Conservation (phyloP, 169 alveolate genomes). For the Babesia ovis region DNA sequence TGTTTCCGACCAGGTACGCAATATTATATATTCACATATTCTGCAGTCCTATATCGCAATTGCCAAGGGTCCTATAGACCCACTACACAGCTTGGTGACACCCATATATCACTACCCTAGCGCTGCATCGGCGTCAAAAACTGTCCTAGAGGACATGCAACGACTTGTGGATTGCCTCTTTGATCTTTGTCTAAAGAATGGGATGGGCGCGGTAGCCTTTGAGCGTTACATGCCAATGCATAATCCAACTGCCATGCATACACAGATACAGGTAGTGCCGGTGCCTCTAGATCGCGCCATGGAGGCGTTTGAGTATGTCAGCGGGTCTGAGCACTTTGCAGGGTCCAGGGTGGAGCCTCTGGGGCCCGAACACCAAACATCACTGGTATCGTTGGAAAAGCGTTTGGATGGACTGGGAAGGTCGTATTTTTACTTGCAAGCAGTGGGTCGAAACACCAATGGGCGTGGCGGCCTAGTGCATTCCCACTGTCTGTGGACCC, state of each 20-base stretch:
- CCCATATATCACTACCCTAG: constrained; percentile 59
- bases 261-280: constrained; percentile 61
- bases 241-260: constrained; percentile 58
- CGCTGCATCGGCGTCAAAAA: constrained; percentile 38
- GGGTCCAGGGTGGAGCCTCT: constrained; percentile 33
- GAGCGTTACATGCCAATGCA: constrained; percentile 67
- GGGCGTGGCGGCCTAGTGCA: constrained; percentile 19
- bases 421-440: constrained; percentile 61
- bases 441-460: constrained; percentile 29
- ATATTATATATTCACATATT: not conserved
- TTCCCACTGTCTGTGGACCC: constrained; percentile 60
- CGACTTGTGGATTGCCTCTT: constrained; percentile 39
- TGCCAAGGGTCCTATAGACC: constrained; percentile 54
- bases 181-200: constrained; percentile 44
- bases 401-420: constrained; percentile 16
- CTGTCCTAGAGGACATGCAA: constrained; percentile 51
- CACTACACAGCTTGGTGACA: constrained; percentile 48
- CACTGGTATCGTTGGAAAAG: constrained; percentile 24
- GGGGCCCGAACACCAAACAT: constrained; percentile 1
- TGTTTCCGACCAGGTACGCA: constrained; percentile 51
- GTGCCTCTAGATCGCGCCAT: constrained; percentile 62
- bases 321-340: constrained; percentile 32
- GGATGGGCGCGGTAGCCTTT: constrained; percentile 63
- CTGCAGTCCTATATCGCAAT: constrained; percentile 60
- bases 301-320: constrained; percentile 49